Conservation (phyloP, 1,284 basidiomycete species). For the Ustilago shanxiensis region DNA sequence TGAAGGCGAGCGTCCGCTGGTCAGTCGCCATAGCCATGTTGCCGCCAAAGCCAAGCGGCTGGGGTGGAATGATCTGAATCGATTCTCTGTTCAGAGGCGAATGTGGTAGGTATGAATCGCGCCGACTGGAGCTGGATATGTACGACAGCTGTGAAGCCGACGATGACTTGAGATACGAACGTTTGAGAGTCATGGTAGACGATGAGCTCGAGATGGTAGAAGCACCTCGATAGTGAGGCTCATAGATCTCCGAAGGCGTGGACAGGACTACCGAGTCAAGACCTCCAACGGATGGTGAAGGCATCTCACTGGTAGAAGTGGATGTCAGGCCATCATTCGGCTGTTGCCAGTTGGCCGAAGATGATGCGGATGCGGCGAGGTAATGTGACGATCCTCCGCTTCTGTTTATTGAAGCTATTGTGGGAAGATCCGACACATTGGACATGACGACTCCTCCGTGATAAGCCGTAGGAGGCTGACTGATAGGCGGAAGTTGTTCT, state of each 20-base stretch:
- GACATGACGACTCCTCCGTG: conserved; percentile 36
- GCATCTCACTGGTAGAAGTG: conserved; percentile 34
- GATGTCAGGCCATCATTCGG: conserved; percentile 33
- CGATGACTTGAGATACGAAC: conserved; percentile 46
- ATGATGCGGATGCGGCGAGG: conserved; percentile 19
- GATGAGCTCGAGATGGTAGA: conserved; percentile 48
- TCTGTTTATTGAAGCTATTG: conserved; percentile 9
- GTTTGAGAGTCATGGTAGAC: conserved; percentile 57
- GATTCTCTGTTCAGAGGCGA: conserved; percentile 57
- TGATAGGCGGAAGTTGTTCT: conserved; percentile 50
- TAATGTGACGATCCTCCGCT: conserved; percentile 18
- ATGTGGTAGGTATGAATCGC: conserved; percentile 62
- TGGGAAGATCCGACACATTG: conserved; percentile 20
- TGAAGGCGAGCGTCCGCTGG: conserved; percentile 61
- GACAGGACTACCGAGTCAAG: conserved; percentile 35
- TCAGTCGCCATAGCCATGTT: conserved; percentile 57
- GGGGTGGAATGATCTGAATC: conserved; percentile 62
- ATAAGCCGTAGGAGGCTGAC: conserved; percentile 46
- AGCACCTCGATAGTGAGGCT: conserved; percentile 30
- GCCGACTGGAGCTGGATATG: conserved; percentile 26
- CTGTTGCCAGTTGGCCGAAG: conserved; percentile 15
- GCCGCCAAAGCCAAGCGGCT: conserved; percentile 63
- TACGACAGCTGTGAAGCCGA: conserved; percentile 42
- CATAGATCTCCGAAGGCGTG: conserved; percentile 38
- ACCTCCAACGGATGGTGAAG: conserved; percentile 30